Base-by-base conservation (phyloP, 345 rosid species). In the Eucalyptus decipiens region DNA sequence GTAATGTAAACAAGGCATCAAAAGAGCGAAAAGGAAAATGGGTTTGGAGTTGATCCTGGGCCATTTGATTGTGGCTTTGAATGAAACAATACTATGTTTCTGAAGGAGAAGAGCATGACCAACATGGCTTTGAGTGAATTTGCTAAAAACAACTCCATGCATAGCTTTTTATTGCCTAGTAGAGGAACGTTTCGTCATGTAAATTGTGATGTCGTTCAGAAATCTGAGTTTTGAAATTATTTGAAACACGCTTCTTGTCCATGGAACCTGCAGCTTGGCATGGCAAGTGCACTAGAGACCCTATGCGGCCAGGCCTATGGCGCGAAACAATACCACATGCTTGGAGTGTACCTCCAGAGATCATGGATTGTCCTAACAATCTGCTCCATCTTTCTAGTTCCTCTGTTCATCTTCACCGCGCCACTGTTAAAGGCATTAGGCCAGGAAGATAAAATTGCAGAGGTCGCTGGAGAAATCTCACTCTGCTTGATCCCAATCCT, bases 231-330 rank as follows among this genome's bases (percentile, higher is more conserved):
- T 23, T 60, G 16, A 60, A 60, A 28, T 60, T 60, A 60, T 60
- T 26, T 60, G 4, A 60, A 60, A 60, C 67, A 60, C n/a, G 67
- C n/a, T 48, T 19, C 23, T 42, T 42, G 23, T 52, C 49, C 58
- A 76, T 48, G 42, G 30, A 24, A 48, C 47, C 14, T 88, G 92
- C 94, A 97, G 98, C 87, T 96, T 86, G 99, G 99, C 5, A 97
- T 96, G 99, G 95, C 98, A 9, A 97, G 97, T 86, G 98, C 96
- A 65, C 87, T 95, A 89, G 96, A 97, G 92, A 97, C 99, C 24
- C 90, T 97, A 21, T 97, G 99, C 60, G 99, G 99, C 69, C 98
- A 97, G 94, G 93, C 98, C 11, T 97, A 80, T 23, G 99, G 99
- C 19, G 99, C 98, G 24, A 92, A 93, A 91, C 98, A 94, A 48